Percentiles rank a stretch among this genome's conserved stretches.
These are phyloP conservation scores for Mucor velutinosus DNA, from an alignment of 371 early-diverging fungal species.

Conservation along the genomic window DNA sequence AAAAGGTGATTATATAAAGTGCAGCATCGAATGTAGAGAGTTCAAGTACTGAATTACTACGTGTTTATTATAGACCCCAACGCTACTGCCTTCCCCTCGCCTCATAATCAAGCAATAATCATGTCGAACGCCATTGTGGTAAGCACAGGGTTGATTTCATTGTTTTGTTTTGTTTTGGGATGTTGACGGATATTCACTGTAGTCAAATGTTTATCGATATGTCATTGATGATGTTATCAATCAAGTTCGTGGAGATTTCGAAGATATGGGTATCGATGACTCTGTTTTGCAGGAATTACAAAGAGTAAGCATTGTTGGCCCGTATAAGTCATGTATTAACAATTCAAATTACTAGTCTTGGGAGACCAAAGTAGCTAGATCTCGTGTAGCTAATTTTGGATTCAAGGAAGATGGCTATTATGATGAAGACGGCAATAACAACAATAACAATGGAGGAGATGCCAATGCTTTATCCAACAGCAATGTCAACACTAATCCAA, in stretches of 20 bases:
- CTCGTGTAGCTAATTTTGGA: constrained; percentile 77
- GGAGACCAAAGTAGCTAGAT: constrained; percentile 81
- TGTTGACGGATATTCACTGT: neutral
- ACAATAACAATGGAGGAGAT: neutral
- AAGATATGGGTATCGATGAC: constrained; percentile 89
- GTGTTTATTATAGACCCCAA: neutral
- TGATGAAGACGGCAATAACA: constrained; percentile 32
- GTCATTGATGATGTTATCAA: constrained; percentile 95
- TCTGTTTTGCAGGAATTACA: constrained; percentile 86
- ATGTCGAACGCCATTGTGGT: constrained; percentile 55
- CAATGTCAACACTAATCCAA: neutral
- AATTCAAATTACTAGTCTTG: constrained; percentile 57
- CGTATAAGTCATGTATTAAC: neutral
- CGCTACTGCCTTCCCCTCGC: neutral
- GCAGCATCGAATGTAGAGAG: neutral
- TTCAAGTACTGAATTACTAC: neutral
- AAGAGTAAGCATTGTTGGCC: constrained; percentile 55
- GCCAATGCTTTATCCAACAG: neutral
- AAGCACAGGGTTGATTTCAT: constrained; percentile 8
- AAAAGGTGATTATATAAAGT: neutral
- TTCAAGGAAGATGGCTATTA: constrained; percentile 51
- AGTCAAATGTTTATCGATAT: constrained; percentile 82
- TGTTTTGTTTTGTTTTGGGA: neutral
- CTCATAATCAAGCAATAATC: constrained; percentile 11
- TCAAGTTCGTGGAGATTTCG: constrained; percentile 88